Evolutionary conservation across 2,329 filamentous ascomycete species (phyloP).

Genomic region (Monilinia aucupariae): DNA sequence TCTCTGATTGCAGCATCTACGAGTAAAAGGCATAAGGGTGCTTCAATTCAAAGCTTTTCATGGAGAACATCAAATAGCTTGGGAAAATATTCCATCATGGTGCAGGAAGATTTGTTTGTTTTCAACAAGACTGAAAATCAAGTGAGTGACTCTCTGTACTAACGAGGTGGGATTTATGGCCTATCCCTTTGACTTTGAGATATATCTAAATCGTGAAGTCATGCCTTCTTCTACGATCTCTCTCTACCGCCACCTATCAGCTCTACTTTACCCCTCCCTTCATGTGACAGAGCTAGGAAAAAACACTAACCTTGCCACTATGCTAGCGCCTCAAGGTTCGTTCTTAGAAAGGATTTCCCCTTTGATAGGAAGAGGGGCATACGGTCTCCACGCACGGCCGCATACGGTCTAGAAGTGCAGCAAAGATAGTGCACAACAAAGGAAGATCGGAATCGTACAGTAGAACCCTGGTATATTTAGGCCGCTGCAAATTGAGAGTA

Average conservation of each 20-base stretch:
- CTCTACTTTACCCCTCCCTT: neutral
- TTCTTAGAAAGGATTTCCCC: no score
- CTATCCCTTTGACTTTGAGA: neutral
- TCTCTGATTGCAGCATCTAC: no score
- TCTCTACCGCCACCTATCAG: neutral
- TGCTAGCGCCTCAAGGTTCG: neutral
- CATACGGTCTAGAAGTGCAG: neutral
- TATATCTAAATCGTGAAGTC: neutral
- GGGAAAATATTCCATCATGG: no score
- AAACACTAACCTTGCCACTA: no score
- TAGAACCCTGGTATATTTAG: neutral
- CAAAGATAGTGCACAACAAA: no score
- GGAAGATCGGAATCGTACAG: neutral
- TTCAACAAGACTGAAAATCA: neutral
- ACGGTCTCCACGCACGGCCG: no score
- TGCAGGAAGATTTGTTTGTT: neutral
- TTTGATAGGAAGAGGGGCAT: neutral
- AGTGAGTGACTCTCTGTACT: neutral
- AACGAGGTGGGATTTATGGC: neutral
- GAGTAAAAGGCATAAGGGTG: neutral
- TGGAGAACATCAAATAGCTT: neutral
- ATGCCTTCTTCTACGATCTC: neutral
- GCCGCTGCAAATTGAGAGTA: no score
- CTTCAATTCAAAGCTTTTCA: neutral
- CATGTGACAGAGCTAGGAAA: neutral